phyloP scores from a whole-genome alignment of 805 yeast genomes.

The Candida namnaoensis region DNA sequence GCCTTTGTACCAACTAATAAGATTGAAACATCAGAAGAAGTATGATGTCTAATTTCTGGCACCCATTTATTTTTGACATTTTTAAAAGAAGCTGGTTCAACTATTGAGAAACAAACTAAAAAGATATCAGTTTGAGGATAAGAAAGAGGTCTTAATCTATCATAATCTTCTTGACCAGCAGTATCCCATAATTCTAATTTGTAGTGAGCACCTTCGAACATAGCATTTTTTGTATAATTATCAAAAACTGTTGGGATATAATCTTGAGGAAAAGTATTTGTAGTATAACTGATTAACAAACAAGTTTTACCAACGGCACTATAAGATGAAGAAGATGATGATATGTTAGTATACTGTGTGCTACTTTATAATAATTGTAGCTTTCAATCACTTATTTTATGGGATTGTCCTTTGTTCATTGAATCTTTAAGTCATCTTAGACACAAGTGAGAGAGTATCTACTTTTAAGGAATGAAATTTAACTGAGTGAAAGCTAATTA shows the following conservation, averaged over 20 bases:
- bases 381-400: too few relatives aligned
- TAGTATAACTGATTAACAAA: slow-evolving; percentile 89
- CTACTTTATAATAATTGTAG: too few relatives aligned
- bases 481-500: too few relatives aligned
- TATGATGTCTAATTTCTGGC: slow-evolving; percentile 96
- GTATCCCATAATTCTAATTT: slow-evolving; percentile 95
- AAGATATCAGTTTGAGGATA: slow-evolving; percentile 98
- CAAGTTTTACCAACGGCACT: slow-evolving; percentile 98
- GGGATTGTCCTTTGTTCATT: too few relatives aligned
- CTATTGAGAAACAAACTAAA: slow-evolving; percentile 91
- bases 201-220: slow-evolving; percentile 97
- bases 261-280: slow-evolving; percentile 95
- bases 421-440: too few relatives aligned
- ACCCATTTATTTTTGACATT: slow-evolving; percentile 98
- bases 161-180: slow-evolving; percentile 99
- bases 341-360: too few relatives aligned
- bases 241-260: slow-evolving; percentile 98
- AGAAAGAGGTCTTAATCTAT: slow-evolving; percentile 90
- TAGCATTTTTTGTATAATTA: slow-evolving; percentile 88
- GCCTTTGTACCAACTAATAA: slow-evolving; percentile 95
- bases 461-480: too few relatives aligned
- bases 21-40: slow-evolving; percentile 89
- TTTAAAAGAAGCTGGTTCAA: slow-evolving; percentile 95
- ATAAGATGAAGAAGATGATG: too few relatives aligned
- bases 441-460: too few relatives aligned